These are phyloP conservation scores for Thozetella sp. DNA, from an alignment of 495 filamentous ascomycete genomes.

Conservation along the genomic window DNA sequence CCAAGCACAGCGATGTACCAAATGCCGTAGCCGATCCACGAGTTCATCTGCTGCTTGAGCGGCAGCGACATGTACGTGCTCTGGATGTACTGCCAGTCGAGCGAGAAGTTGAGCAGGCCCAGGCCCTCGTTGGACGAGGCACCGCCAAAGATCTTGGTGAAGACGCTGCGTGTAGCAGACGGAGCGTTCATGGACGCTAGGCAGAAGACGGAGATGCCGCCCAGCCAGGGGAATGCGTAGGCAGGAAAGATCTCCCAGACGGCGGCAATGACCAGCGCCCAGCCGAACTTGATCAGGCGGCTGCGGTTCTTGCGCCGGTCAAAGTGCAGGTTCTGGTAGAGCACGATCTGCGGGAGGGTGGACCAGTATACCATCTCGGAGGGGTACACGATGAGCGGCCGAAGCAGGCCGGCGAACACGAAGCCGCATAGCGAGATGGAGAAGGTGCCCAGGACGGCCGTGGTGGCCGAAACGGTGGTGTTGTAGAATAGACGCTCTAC, in stretches of 20 bases:
- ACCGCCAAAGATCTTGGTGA: slow-evolving; percentile 57
- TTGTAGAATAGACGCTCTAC: slow-evolving; percentile 41
- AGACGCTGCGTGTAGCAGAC: slow-evolving; percentile 42
- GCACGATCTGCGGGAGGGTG: slow-evolving; percentile 26
- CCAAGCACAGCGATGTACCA: slow-evolving; percentile 36
- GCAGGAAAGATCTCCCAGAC: slow-evolving; percentile 49
- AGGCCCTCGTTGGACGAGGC: slow-evolving; percentile 42
- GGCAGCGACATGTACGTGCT: slow-evolving; percentile 24
- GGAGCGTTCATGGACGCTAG: slow-evolving; percentile 28
- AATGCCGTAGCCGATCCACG: slow-evolving; percentile 29
- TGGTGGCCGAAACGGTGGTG: slow-evolving; percentile 23
- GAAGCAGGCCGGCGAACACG: slow-evolving; percentile 49
- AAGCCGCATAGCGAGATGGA: slow-evolving; percentile 46
- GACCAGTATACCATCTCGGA: slow-evolving; percentile 41
- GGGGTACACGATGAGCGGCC: slow-evolving; percentile 54
- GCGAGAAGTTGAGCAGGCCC: slow-evolving; percentile 43
- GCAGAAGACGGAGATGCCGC: slow-evolving; percentile 52
- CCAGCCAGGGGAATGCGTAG: slow-evolving; percentile 50
- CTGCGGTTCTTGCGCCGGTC: slow-evolving; percentile 23
- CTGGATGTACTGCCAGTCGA: slow-evolving; percentile 56
- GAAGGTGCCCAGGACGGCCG: slow-evolving; percentile 33
- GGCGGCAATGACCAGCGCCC: slow-evolving; percentile 27
- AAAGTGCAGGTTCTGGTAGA: slow-evolving; percentile 33
- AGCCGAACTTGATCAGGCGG: slow-evolving; percentile 31
- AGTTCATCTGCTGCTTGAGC: not conserved